Base-by-base conservation (phyloP, 768 basidiomycete species). In the Naganishia randhawae region DNA sequence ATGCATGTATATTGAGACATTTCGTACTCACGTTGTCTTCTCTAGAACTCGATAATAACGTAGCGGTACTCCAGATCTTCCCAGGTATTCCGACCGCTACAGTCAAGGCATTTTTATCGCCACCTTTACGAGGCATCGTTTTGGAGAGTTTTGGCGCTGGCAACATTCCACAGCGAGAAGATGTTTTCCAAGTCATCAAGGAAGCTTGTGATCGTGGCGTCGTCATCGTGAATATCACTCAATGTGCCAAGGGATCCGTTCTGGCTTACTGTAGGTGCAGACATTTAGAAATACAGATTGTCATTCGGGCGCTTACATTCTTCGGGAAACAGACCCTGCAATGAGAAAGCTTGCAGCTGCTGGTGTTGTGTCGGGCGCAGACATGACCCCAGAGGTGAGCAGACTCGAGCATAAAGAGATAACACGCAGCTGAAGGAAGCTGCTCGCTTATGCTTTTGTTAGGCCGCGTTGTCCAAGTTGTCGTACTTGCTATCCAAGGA, bases 311-410 rank as follows among this genome's bases (percentile, higher is more conserved):
- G 83, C 86, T 53, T 14, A n/a, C 13, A 39, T 16, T 32, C 54
- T 45, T 53, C 19, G 22, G 19, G 1, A n/a, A n/a, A 31, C 22
- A 71, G 70, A 71, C 33, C 53, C 67, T 13, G 62, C 66, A 2
- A 63, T 64, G n/a, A 52, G 29, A 9, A 57, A 52, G 32, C 63
- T 71, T 13, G 48, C 27, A 2, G 63, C 65, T 37, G 84, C 82
- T n/a, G 92, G 92, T 0, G 88, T 94, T 22, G 85, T 93, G 14
- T 84, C 90, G 0, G 92, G 92, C 7, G 86, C 86, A 31, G 93
- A 96, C 78, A 94, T 95, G 92, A 96, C 93, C 1, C 90, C 92
- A n/a, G 92, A 95, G 85, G 91, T 90, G 68, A 42, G 80, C 67
- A 11, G 11, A n/a, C 19, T 31, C 22, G 19, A 27, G 37, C 17